These are phyloP conservation scores for Coleophoma crateriformis DNA, from an alignment of 2,329 filamentous ascomycete species.

Conservation along the genomic window DNA sequence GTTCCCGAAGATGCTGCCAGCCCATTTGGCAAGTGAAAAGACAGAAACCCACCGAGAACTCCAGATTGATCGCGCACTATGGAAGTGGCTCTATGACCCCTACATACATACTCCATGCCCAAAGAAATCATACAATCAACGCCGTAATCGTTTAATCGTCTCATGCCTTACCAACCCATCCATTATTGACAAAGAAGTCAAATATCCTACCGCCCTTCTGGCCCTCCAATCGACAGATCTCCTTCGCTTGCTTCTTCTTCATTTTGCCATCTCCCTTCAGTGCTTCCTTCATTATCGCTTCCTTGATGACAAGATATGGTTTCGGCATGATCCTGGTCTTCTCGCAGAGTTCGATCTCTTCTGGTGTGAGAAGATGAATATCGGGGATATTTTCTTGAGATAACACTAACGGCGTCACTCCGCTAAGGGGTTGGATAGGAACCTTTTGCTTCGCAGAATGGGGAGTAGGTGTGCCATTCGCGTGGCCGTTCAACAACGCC, in stretches of 20 bases:
- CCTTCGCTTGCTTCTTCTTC: conserved; percentile 90
- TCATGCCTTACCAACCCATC: conserved; percentile 83
- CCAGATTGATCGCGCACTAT: too few relatives aligned
- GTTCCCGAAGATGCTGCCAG: too few relatives aligned
- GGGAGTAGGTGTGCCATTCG: conserved; percentile 30
- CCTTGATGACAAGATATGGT: conserved; percentile 91
- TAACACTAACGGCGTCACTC: conserved; percentile 33
- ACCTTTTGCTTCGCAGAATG: conserved; percentile 41
- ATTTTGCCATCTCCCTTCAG: conserved; percentile 81
- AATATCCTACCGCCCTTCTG: conserved; percentile 83
- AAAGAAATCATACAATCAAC: neutral
- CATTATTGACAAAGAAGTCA: conserved; percentile 89
- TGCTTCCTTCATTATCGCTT: conserved; percentile 84
- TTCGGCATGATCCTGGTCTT: conserved; percentile 83
- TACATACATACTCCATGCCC: neutral
- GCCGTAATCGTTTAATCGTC: neutral
- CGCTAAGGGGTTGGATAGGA: conserved; percentile 40
- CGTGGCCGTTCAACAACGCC: conserved; percentile 45
- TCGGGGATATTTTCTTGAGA: conserved; percentile 63
- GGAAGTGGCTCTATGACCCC: neutral
- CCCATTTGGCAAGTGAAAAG: too few relatives aligned
- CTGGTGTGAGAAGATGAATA: conserved; percentile 75
- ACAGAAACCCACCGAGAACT: too few relatives aligned
- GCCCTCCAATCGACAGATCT: conserved; percentile 77
- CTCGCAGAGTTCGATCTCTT: conserved; percentile 83